phyloP scores from a whole-genome alignment of 2,329 filamentous ascomycete species.

The Aspergillus pseudoviridinutans region DNA sequence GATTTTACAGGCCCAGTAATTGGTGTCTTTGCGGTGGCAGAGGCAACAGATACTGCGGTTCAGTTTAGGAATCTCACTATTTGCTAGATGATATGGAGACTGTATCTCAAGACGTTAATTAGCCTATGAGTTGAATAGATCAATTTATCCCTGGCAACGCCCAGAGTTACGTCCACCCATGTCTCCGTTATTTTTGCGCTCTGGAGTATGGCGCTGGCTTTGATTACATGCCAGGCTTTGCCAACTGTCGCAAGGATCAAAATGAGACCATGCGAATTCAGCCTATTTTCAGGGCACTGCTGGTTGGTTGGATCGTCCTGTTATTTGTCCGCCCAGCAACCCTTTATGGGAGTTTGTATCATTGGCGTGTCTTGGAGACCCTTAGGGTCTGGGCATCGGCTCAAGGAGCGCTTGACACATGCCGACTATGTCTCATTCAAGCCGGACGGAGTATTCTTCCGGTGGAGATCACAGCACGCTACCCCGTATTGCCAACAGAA shows the following conservation, averaged over 20 bases:
- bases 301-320: not conserved
- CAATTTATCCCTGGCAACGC: no score
- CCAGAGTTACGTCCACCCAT: no score
- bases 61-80: not conserved
- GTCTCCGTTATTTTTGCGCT: no score
- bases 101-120: not conserved
- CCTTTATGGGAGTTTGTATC: not conserved
- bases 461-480: not conserved
- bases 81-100: not conserved
- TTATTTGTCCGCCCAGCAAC: not conserved
- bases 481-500: no score
- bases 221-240: no score
- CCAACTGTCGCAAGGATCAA: no score
- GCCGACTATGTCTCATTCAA: not conserved
- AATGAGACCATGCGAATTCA: not conserved
- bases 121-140: not conserved
- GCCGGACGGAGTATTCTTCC: not conserved
- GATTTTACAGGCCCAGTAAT: slow-evolving; percentile 35
- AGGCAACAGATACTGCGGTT: not conserved
- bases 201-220: no score
- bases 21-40: slow-evolving; percentile 23
- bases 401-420: not conserved
- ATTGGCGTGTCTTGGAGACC: not conserved
- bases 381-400: not conserved
- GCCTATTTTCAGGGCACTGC: not conserved